Percentiles rank a stretch among this genome's conserved stretches.
Conservation (phyloP, 768 basidiomycete genomes). For the Suillus discolor region DNA sequence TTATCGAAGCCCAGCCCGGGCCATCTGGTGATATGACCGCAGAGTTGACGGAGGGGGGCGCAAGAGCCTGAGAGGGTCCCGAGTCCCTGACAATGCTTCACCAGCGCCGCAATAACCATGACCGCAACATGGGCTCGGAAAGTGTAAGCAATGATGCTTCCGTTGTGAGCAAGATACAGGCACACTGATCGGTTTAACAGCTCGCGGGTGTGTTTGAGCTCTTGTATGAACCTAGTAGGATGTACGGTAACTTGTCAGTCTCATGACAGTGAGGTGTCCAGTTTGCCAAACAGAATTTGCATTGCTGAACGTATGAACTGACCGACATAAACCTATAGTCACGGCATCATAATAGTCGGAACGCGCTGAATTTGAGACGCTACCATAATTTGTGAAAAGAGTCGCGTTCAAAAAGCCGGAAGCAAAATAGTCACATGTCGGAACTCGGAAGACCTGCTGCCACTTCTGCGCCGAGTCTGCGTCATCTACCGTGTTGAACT, state of each 20-base stretch:
- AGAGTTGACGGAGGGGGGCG: neutral
- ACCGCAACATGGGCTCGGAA: neutral
- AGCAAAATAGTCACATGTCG: neutral
- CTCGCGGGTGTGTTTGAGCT: neutral
- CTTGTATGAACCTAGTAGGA: neutral
- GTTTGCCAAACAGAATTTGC: neutral
- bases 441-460: neutral
- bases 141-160: neutral
- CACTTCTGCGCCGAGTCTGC: neutral
- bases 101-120: neutral
- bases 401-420: no score
- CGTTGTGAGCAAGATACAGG: neutral
- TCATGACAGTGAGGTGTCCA: neutral
- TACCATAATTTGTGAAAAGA: neutral
- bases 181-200: neutral
- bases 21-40: conserved; percentile 9
- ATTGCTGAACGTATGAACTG: neutral
- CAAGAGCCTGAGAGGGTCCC: no score
- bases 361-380: neutral
- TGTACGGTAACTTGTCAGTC: neutral
- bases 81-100: neutral
- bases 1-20: conserved; percentile 24
- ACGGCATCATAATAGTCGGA: neutral
- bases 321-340: neutral
- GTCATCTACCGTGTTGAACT: neutral